These are phyloP conservation scores for Phaeodactylum tricornutum DNA, from an alignment of 108 stramenopile genomes.

Conservation along the genomic window DNA sequence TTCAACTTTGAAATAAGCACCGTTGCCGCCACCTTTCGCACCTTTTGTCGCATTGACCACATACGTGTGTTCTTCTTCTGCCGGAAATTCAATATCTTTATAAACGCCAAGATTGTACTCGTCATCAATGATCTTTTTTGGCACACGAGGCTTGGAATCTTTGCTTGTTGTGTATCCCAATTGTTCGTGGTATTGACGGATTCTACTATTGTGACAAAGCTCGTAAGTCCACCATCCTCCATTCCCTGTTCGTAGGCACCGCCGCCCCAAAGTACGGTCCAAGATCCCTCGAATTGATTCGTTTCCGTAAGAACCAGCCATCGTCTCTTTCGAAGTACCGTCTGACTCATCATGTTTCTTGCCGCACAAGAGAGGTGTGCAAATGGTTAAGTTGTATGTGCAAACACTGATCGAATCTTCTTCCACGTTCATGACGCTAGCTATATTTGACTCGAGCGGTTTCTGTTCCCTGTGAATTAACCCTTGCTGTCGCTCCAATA, in stretches of 20 bases:
- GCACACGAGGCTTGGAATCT: too few relatives aligned
- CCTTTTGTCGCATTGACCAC: constrained; percentile 58
- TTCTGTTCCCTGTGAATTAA: constrained; percentile 15
- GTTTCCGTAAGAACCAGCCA: constrained; percentile 10
- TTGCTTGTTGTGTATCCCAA: constrained; percentile 6
- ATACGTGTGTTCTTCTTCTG: constrained; percentile 49
- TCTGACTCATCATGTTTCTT: not conserved
- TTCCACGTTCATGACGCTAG: constrained; percentile 4
- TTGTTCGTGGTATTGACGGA: constrained; percentile 63
- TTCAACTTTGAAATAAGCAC: constrained; percentile 58
- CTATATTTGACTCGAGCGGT: constrained; percentile 18
- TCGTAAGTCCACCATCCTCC: constrained; percentile 61
- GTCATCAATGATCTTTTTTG: constrained; percentile 25
- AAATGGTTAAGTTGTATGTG: constrained; percentile 49
- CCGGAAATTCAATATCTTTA: constrained; percentile 12
- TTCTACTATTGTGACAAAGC: constrained; percentile 47
- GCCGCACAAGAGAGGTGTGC: constrained; percentile 58
- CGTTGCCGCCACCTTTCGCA: constrained; percentile 38
- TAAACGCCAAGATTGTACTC: constrained; percentile 60
- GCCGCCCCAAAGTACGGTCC: constrained; percentile 21
- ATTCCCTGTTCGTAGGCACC: constrained; percentile 2
- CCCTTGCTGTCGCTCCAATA: constrained; percentile 18
- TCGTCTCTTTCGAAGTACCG: not conserved
- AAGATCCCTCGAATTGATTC: constrained; percentile 44
- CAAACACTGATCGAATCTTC: constrained; percentile 23